A percentile compares a stretch with the other conserved stretches of the same genome.
These are phyloP conservation scores for Epichloe festucae DNA, from an alignment of 2,329 filamentous ascomycete genomes.

Conservation along the genomic window DNA sequence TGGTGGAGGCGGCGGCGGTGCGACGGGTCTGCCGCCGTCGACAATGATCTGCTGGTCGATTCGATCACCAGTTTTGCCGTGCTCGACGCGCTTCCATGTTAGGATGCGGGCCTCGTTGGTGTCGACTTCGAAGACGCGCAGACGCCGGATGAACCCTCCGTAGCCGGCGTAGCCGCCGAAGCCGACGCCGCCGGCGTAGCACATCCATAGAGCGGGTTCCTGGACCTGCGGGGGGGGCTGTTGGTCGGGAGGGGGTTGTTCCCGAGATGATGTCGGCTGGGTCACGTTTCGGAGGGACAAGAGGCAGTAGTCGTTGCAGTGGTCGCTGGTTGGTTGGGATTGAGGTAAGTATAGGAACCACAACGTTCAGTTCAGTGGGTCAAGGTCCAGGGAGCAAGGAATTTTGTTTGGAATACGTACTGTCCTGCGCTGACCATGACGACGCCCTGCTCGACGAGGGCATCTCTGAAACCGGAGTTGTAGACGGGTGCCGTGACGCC, in stretches of 20 bases:
- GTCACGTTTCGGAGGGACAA: conserved; percentile 36
- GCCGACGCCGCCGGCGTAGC: conserved; percentile 81
- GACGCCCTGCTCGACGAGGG: conserved; percentile 72
- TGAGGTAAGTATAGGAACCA: neutral
- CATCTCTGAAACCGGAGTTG: conserved; percentile 89
- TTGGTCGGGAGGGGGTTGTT: neutral
- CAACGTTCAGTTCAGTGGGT: neutral
- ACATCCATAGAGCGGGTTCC: conserved; percentile 85
- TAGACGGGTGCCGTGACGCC: conserved; percentile 74
- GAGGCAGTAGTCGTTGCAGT: conserved; percentile 93
- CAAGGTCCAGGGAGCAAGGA: too few species aligned
- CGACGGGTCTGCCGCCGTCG: conserved; percentile 39
- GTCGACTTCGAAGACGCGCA: conserved; percentile 87
- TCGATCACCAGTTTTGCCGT: conserved; percentile 37
- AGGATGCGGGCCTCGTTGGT: conserved; percentile 78
- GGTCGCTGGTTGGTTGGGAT: conserved; percentile 46
- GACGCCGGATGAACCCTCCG: conserved; percentile 66
- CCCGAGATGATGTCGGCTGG: conserved; percentile 3
- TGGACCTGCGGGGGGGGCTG: conserved; percentile 6
- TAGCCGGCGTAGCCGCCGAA: conserved; percentile 96
- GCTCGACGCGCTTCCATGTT: conserved; percentile 85
- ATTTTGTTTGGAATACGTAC: conserved; percentile 34
- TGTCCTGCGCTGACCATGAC: conserved; percentile 85
- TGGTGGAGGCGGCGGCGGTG: conserved; percentile 16
- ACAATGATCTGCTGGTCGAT: conserved; percentile 56